Evolutionary conservation across 2,329 filamentous ascomycete species (phyloP).

Genomic region (Exophiala aquamarina): DNA sequence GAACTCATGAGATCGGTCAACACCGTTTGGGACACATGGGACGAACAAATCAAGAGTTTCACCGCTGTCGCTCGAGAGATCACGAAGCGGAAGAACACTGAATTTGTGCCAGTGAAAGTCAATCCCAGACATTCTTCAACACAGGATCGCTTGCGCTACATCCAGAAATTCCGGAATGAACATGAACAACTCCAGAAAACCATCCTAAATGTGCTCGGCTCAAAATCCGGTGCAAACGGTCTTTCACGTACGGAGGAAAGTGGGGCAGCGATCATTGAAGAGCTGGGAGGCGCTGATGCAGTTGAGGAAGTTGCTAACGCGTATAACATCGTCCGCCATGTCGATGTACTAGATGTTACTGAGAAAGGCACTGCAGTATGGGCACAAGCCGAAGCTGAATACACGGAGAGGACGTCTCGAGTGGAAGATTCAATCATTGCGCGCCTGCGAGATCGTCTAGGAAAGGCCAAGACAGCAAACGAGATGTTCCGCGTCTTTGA

Average conservation of each 20-base stretch:
- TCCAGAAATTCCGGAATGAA: constrained; percentile 91
- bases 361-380: constrained; percentile 86
- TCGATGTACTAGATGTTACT: constrained; percentile 91
- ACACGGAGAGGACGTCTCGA: constrained; percentile 94
- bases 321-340: constrained; percentile 89
- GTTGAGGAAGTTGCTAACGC: constrained; percentile 94
- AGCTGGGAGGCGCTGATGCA: constrained; percentile 95
- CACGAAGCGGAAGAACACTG: constrained; percentile 88
- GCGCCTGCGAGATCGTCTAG: constrained; percentile 83
- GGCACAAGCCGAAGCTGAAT: constrained; percentile 90
- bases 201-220: constrained; percentile 93
- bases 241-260: constrained; percentile 54
- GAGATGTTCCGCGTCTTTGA: constrained; percentile 99
- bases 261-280: constrained; percentile 75
- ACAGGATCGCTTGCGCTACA: constrained; percentile 88
- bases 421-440: constrained; percentile 99
- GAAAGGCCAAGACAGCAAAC: constrained; percentile 93
- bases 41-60: constrained; percentile 95
- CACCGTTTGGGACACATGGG: constrained; percentile 87
- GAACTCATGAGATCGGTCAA: constrained; percentile 80
- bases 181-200: constrained; percentile 97
- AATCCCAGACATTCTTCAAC: constrained; percentile 81
- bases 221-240: constrained; percentile 61
- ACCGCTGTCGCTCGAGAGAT: constrained; percentile 96
- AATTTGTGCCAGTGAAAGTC: constrained; percentile 98